Percentiles rank a stretch among this genome's conserved stretches.
Conservation (phyloP, 2,329 filamentous ascomycete genomes). For the Colletotrichum abscissum region DNA sequence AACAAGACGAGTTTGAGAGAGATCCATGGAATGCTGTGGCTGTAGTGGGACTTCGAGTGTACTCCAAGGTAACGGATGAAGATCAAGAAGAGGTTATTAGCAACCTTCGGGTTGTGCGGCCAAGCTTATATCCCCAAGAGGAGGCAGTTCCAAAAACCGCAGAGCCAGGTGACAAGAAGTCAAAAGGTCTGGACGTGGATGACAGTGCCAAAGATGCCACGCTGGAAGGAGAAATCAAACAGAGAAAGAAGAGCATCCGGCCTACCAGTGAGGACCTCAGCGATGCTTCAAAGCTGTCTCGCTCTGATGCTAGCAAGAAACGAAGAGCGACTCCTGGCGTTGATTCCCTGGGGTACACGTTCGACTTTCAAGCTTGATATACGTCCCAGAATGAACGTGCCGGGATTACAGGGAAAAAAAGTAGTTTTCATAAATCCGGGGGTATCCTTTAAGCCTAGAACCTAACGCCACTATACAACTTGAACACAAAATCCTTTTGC, state of each 20-base stretch:
- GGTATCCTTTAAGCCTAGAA: conserved; percentile 30
- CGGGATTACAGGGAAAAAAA: neutral
- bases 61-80: conserved; percentile 57
- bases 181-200: conserved; percentile 54
- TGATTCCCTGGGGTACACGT: neutral
- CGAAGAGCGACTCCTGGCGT: neutral
- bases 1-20: conserved; percentile 64
- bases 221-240: conserved; percentile 45
- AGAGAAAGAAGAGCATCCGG: conserved; percentile 49
- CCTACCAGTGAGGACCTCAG: conserved; percentile 25
- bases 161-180: conserved; percentile 41
- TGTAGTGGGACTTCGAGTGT: conserved; percentile 64
- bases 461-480: conserved; percentile 11
- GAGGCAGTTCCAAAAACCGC: conserved; percentile 18
- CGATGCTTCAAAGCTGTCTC: neutral
- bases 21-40: conserved; percentile 67
- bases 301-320: neutral
- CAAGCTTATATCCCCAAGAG: conserved; percentile 46
- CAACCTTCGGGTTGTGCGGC: conserved; percentile 52
- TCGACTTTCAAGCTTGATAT: neutral
- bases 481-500: neutral
- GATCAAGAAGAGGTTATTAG: conserved; percentile 47
- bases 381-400: neutral
- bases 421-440: neutral
- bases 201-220: conserved; percentile 59